Evolutionary conservation across 176 grass and related monocot genomes (phyloP).

Genomic region (Musa itinerans): DNA sequence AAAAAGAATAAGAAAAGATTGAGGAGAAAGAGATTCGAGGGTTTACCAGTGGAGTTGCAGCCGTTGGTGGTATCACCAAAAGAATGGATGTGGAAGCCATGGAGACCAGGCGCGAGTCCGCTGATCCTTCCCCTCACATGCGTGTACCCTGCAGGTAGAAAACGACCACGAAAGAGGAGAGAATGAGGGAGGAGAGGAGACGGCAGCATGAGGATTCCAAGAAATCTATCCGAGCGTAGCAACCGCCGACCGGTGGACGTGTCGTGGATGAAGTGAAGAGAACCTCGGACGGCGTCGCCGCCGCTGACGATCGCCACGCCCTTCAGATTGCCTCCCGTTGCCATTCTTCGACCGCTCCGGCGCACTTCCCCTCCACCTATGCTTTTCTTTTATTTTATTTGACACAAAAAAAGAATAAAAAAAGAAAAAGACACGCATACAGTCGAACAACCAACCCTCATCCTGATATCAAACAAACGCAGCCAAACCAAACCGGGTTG

Average conservation of each 20-base stretch:
- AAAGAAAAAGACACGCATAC: no score
- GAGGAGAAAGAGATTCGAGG: neutral
- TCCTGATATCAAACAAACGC: no score
- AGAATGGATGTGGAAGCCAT: conserved; percentile 62
- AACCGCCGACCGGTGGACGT: neutral
- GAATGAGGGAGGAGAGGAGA: neutral
- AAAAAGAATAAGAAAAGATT: neutral
- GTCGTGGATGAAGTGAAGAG: conserved; percentile 4
- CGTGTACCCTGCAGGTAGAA: conserved; percentile 28
- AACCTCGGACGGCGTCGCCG: neutral
- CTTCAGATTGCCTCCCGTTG: conserved; percentile 3
- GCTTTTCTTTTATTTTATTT: neutral
- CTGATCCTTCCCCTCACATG: conserved; percentile 46
- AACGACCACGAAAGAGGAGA: neutral
- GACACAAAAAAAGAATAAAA: neutral
- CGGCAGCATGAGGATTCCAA: neutral
- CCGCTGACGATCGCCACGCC: conserved; percentile 5
- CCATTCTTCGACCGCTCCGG: neutral
- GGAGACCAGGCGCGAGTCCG: conserved; percentile 37
- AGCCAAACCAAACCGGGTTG: no score
- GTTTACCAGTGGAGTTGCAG: conserved; percentile 51
- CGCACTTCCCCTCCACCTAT: neutral
- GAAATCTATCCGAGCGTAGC: neutral
- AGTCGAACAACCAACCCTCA: no score
- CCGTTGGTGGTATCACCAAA: conserved; percentile 70